Evolutionary conservation across 2,329 filamentous ascomycete genomes (phyloP).

Genomic region (Fusarium gaditjirri): DNA sequence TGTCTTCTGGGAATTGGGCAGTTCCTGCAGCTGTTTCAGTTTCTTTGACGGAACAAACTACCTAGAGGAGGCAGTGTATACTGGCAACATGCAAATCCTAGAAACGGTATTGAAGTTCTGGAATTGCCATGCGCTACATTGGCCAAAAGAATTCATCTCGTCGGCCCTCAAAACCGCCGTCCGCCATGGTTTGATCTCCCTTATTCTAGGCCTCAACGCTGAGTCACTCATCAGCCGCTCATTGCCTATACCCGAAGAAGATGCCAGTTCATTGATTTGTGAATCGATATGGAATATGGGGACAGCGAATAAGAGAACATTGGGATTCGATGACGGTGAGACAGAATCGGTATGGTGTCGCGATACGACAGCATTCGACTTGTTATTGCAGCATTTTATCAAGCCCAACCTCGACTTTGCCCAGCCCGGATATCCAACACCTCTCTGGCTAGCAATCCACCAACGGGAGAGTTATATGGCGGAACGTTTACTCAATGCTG

Average conservation of each 20-base stretch:
- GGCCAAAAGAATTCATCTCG: accelerated
- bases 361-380: not conserved
- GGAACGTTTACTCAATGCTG: not conserved
- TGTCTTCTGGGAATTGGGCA: not conserved
- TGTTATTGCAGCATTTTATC: not conserved
- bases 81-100: accelerated
- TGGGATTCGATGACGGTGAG: too few species aligned
- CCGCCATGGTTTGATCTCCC: accelerated
- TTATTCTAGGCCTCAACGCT: not conserved
- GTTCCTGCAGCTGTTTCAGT: accelerated
- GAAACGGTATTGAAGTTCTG: accelerated
- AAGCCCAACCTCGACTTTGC: accelerated
- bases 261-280: accelerated
- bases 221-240: too few species aligned
- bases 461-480: accelerated
- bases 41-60: not conserved
- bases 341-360: too few species aligned
- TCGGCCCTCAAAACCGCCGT: not conserved
- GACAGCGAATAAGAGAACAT: too few species aligned
- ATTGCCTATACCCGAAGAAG: accelerated
- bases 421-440: not conserved
- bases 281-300: not conserved
- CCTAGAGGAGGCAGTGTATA: not conserved
- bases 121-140: accelerated
- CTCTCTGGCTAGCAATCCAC: not conserved